A percentile compares a stretch with the other conserved stretches of the same genome.
Evolutionary conservation across 2,329 filamentous ascomycete genomes (phyloP).

Genomic region (Penicillium sp.): DNA sequence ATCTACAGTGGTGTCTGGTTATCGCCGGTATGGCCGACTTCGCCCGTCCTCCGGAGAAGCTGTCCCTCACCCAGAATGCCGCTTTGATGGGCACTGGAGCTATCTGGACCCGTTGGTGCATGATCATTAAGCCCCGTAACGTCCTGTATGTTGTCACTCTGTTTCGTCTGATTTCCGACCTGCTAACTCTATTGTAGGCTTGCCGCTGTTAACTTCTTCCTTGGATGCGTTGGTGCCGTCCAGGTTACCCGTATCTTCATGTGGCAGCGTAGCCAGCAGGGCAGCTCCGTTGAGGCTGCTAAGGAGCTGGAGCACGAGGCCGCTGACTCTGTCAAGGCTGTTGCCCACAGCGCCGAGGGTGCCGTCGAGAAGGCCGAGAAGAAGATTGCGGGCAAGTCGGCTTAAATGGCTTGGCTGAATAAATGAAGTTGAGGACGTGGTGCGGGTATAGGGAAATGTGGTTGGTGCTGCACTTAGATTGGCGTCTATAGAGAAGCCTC

Average conservation of each 20-base stretch:
- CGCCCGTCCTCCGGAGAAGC: slow-evolving; percentile 80
- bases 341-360: slow-evolving; percentile 28
- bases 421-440: background rate
- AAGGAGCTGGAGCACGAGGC: slow-evolving; percentile 38
- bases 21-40: slow-evolving; percentile 90
- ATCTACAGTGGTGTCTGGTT: slow-evolving; percentile 75
- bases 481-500: slow-evolving; percentile 8
- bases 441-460: slow-evolving; percentile 3
- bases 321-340: slow-evolving; percentile 34
- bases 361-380: slow-evolving; percentile 31
- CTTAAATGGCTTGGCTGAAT: slow-evolving; percentile 6
- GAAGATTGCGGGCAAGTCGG: slow-evolving; percentile 18
- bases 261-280: slow-evolving; percentile 56
- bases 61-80: slow-evolving; percentile 86
- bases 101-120: slow-evolving; percentile 99
- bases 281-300: slow-evolving; percentile 34
- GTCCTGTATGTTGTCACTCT: slow-evolving; percentile 58
- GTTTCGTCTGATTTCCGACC: slow-evolving; percentile 6
- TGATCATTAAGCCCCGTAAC: slow-evolving; percentile 93
- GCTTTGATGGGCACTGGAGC: slow-evolving; percentile 84
- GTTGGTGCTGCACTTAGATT: slow-evolving; percentile 7
- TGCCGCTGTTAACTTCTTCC: slow-evolving; percentile 96
- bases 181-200: slow-evolving; percentile 50
- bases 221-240: slow-evolving; percentile 77
- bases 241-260: slow-evolving; percentile 73